Conservation (phyloP, 2,329 filamentous ascomycete species). For the Ramichloridium luteum region DNA sequence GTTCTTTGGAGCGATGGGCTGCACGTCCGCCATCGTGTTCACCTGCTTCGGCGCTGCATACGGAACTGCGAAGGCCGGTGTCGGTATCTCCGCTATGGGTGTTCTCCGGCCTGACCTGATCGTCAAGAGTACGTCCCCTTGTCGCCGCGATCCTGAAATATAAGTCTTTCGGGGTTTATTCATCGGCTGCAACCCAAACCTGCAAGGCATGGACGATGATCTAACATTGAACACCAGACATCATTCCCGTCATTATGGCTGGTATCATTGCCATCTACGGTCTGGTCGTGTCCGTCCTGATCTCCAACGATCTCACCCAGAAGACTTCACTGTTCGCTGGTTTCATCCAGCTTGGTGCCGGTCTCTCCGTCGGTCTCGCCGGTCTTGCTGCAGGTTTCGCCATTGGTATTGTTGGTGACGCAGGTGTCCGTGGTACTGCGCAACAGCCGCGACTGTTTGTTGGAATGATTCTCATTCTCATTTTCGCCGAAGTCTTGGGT, state of each 20-base stretch:
- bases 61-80: constrained; percentile 97
- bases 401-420: constrained; percentile 54
- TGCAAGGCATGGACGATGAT: not conserved
- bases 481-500: constrained; percentile 99
- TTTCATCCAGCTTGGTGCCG: constrained; percentile 43
- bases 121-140: constrained; percentile 79
- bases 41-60: constrained; percentile 95
- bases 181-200: not conserved
- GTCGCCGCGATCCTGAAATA: too few relatives aligned
- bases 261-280: constrained; percentile 98
- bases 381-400: constrained; percentile 33
- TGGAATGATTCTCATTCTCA: constrained; percentile 97
- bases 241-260: constrained; percentile 99
- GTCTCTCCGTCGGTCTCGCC: constrained; percentile 36
- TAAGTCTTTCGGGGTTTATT: too few relatives aligned
- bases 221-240: constrained; percentile 43
- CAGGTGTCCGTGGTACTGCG: constrained; percentile 75
- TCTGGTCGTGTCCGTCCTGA: constrained; percentile 42
- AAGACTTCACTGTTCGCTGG: constrained; percentile 36
- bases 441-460: constrained; percentile 81
- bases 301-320: constrained; percentile 41
- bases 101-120: constrained; percentile 95
- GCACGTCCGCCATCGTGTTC: constrained; percentile 89
- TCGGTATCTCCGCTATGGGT: constrained; percentile 97
- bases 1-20: constrained; percentile 97